Conservation (phyloP, 495 filamentous ascomycete genomes). For the Copromyces sp. region DNA sequence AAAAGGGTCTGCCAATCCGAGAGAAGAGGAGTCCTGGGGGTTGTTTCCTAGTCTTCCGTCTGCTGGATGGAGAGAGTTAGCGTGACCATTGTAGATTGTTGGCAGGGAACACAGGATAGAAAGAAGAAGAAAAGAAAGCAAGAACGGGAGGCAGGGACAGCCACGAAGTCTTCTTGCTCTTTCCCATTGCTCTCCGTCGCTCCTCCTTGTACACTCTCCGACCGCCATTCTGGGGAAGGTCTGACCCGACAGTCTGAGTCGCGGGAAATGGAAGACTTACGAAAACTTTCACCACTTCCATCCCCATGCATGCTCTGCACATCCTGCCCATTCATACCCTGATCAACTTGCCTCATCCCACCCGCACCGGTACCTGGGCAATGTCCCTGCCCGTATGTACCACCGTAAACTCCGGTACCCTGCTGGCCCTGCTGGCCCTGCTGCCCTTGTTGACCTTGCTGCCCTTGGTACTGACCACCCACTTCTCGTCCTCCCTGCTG, state of each 20-base stretch:
- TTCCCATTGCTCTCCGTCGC: no score
- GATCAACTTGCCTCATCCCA: background rate
- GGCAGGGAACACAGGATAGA: background rate
- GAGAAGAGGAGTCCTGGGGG: slow-evolving; percentile 3
- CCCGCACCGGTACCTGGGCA: background rate
- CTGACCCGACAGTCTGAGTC: no score
- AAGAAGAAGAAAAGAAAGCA: background rate
- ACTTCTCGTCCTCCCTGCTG: background rate
- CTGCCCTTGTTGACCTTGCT: background rate
- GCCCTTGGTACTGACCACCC: background rate
- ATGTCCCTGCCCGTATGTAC: background rate
- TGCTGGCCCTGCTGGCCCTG: background rate
- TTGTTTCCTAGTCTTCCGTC: slow-evolving; percentile 7
- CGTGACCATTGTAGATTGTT: background rate
- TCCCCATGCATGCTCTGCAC: background rate
- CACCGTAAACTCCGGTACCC: background rate
- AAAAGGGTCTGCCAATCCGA: slow-evolving; percentile 21
- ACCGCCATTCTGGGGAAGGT: no score
- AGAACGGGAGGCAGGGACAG: no score
- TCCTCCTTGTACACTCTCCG: no score
- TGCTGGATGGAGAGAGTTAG: background rate
- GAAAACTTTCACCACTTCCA: background rate
- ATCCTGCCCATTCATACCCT: background rate
- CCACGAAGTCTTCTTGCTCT: no score
- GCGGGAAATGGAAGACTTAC: background rate